These are phyloP conservation scores for Tolypocladium album DNA, from an alignment of 2,329 filamentous ascomycete genomes.

Conservation along the genomic window DNA sequence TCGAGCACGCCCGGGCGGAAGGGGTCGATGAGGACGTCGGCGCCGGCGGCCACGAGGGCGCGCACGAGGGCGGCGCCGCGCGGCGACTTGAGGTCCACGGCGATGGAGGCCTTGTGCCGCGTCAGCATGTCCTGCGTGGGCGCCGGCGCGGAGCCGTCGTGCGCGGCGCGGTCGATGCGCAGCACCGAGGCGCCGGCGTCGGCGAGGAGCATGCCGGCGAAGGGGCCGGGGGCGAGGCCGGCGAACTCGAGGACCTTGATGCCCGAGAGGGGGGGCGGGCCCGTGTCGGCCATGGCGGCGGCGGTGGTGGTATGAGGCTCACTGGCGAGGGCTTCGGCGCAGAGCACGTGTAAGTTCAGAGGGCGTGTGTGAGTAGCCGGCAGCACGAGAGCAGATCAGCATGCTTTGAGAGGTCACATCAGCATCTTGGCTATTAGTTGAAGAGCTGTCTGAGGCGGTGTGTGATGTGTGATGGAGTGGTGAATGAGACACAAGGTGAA, in stretches of 20 bases:
- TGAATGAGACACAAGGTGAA: background rate
- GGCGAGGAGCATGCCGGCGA: slow-evolving; percentile 77
- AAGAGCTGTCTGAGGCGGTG: background rate
- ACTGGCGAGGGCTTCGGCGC: background rate
- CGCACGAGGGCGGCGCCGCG: slow-evolving; percentile 56
- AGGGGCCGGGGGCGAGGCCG: slow-evolving; percentile 63
- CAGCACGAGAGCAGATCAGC: background rate
- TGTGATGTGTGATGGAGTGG: background rate
- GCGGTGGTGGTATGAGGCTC: background rate
- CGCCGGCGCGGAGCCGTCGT: slow-evolving; percentile 19
- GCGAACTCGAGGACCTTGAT: slow-evolving; percentile 50
- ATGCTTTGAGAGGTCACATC: background rate
- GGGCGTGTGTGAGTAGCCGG: background rate
- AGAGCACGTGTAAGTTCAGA: background rate
- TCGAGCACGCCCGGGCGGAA: slow-evolving; percentile 89
- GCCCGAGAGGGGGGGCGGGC: slow-evolving; percentile 29
- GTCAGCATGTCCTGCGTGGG: slow-evolving; percentile 64
- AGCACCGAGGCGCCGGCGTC: slow-evolving; percentile 84
- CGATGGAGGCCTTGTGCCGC: slow-evolving; percentile 70
- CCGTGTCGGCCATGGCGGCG: background rate
- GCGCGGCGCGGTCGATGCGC: slow-evolving; percentile 63
- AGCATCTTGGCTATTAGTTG: background rate
- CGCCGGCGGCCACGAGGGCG: slow-evolving; percentile 53
- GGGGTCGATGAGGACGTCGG: slow-evolving; percentile 86
- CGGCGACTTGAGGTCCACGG: slow-evolving; percentile 64